Evolutionary conservation across 805 yeast species (phyloP), one percentile per base, ranked within the genome.

Genomic region (Candida suzukii): DNA sequence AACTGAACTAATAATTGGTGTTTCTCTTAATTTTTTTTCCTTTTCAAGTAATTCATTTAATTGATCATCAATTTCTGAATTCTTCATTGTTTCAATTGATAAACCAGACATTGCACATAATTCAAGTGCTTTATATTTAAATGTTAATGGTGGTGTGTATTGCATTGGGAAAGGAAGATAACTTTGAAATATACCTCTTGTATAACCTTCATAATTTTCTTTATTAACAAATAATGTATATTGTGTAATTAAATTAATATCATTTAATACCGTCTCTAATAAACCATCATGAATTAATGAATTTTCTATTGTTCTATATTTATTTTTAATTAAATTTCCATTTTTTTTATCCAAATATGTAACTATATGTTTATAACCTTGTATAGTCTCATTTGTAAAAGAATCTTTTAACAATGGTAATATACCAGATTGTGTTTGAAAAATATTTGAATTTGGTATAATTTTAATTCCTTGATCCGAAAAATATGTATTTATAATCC

Each of bases 81-180:
- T 41, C 9, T 50, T 44, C n/a, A 51, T 54, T 34, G 51, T 60
- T 38, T 60, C 67, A 6, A 47, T 53, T 1, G 58, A 51, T 20
- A 68, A 46, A 0, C 73, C 73, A 16, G 53, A 44, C 12, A 50
- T 45, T 13, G 50, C 42, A 47, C 71, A 67, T 4, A 53, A 45
- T 26, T 50, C 47, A 27, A 54, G 38, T 1, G 71, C 71, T 5
- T 42, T 40, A 0, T 52, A 37, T 49, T 68, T 68, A 42, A 67
- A 66, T 33, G 60, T 63, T 30, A 76, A 47, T 1, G 90, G 88
- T 19, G 81, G 77, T 45, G 74, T 75, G 54, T 82, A 83, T 73
- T 82, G 85, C 74, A 81, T 71, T 10, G 90, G 91, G 62, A 83
- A 83, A 7, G 85, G 82, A 17, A 82, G 58, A 42, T 75, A 70